These are phyloP conservation scores for Filobasidium floriforme DNA, from an alignment of 768 basidiomycete species.

Conservation along the genomic window DNA sequence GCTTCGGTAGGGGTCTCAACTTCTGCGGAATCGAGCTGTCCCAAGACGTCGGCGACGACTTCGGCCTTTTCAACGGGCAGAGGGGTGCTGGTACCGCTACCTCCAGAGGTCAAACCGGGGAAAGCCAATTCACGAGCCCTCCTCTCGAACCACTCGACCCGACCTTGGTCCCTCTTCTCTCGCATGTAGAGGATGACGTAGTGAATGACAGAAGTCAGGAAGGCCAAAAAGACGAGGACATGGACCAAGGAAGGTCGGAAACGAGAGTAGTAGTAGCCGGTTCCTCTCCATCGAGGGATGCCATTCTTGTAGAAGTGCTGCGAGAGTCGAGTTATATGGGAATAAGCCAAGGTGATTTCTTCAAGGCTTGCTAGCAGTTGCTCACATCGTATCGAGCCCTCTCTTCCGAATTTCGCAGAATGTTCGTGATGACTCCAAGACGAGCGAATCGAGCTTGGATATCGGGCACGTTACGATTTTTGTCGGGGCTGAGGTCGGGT, in stretches of 20 bases:
- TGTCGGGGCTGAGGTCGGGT: constrained; percentile 67
- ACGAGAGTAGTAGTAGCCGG: constrained; percentile 91
- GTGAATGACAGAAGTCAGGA: constrained; percentile 74
- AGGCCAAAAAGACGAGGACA: constrained; percentile 66
- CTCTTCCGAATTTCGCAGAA: constrained; percentile 66
- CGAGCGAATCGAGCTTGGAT: constrained; percentile 86
- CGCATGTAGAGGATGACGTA: constrained; percentile 71
- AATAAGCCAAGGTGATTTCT: not conserved
- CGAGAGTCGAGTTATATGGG: not conserved
- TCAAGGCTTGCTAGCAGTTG: constrained; percentile 14
- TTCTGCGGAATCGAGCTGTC: constrained; percentile 2
- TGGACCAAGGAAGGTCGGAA: constrained; percentile 86
- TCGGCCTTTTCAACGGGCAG: constrained; percentile 1
- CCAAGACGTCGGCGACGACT: constrained; percentile 11
- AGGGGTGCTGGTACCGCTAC: not conserved
- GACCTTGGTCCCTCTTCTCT: constrained; percentile 62
- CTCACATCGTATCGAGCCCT: constrained; percentile 61
- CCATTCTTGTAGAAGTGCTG: constrained; percentile 87
- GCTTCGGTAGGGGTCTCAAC: not conserved
- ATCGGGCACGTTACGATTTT: constrained; percentile 76
- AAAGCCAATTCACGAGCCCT: constrained; percentile 11
- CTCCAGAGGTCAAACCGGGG: constrained; percentile 2
- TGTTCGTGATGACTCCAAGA: constrained; percentile 73
- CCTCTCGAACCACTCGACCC: constrained; percentile 51
- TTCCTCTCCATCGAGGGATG: constrained; percentile 92